Base-by-base conservation (phyloP, 495 filamentous ascomycete species). In the Penicillium manginii region DNA sequence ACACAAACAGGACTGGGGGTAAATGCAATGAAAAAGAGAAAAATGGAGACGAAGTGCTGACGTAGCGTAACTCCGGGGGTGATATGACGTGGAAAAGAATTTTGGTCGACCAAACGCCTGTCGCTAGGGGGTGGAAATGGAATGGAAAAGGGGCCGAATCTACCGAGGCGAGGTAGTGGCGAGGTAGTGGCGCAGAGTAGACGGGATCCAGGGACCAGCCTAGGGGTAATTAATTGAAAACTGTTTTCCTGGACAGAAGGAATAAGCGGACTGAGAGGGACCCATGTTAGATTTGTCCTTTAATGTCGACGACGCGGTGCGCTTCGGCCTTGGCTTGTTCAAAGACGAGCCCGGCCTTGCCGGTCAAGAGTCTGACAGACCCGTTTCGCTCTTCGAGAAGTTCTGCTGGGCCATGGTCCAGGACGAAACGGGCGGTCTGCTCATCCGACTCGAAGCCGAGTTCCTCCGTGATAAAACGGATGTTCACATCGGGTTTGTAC, bases 401-500 rank as follows among this genome's bases (percentile, higher is more conserved):
- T 11, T 88, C 78, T 65, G 88, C 82, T 45, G 88, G 88, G 53
- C 85, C 78, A 70, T 92, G 78, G 55, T 96, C 89, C 60, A 87
- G 83, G 60, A 98, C 85, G 74, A 97, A 98, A 67, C 91, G 88
- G 10, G 89, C 88, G 57, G 91, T 91, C 71, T 96, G 91, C 69
- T 90, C 84, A 72, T 97, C 93, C 48, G 88, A 90, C 74, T 97
- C 91, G 72, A 98, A 99, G 50, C 88, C 92, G 54, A 99, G 88
- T 70, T 98, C 94, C 77, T 98, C 90, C 26, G 92, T 93, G 62
- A 99, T 84, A 76, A 96, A 97, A 63, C 90, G 88, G 58, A 98
- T 81, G 54, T 87, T 89, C 68, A 98, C 84, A 68, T 92, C 89
- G 46, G 87, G 88, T 72, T 94, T 94, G 78, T 97, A 98, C 63